Evolutionary conservation across 2,329 filamentous ascomycete genomes (phyloP).

Genomic region (Alternaria dauci): DNA sequence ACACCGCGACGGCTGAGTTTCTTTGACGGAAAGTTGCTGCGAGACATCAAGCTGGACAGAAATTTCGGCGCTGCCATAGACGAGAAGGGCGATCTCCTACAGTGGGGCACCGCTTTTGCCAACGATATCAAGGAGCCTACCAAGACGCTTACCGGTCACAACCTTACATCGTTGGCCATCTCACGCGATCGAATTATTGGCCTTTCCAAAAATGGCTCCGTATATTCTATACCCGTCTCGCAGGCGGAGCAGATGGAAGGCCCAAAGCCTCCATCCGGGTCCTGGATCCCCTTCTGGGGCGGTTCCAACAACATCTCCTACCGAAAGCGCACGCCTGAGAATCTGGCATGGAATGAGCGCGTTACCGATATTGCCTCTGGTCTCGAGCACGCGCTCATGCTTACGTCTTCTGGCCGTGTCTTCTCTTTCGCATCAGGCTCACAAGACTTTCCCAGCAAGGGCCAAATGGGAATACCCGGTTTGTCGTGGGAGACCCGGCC

Average conservation of each 20-base stretch:
- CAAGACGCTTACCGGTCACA: constrained; percentile 80
- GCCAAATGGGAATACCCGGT: constrained; percentile 87
- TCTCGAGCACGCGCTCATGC: constrained; percentile 83
- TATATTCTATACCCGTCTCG: constrained; percentile 86
- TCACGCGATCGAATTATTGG: constrained; percentile 86
- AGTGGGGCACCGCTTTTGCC: constrained; percentile 87
- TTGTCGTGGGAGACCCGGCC: constrained; percentile 82
- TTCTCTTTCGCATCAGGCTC: constrained; percentile 87
- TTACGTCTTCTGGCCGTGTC: constrained; percentile 84
- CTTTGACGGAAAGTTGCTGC: constrained; percentile 83
- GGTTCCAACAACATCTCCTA: constrained; percentile 71
- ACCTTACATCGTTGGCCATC: constrained; percentile 77
- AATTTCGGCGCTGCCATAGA: constrained; percentile 86
- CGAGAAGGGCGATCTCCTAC: constrained; percentile 86
- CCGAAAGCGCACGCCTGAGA: constrained; percentile 72
- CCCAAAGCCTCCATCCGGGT: constrained; percentile 68
- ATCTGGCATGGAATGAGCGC: constrained; percentile 73
- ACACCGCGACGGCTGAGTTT: constrained; percentile 78
- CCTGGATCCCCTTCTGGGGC: constrained; percentile 80
- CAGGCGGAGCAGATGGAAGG: constrained; percentile 73
- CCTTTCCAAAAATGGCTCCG: constrained; percentile 74
- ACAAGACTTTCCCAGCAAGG: constrained; percentile 78
- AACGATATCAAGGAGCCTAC: constrained; percentile 69
- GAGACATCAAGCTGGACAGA: constrained; percentile 85
- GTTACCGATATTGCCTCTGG: constrained; percentile 79